phyloP scores from a whole-genome alignment of 345 rosid species.

The Raphanus raphanistrum region DNA sequence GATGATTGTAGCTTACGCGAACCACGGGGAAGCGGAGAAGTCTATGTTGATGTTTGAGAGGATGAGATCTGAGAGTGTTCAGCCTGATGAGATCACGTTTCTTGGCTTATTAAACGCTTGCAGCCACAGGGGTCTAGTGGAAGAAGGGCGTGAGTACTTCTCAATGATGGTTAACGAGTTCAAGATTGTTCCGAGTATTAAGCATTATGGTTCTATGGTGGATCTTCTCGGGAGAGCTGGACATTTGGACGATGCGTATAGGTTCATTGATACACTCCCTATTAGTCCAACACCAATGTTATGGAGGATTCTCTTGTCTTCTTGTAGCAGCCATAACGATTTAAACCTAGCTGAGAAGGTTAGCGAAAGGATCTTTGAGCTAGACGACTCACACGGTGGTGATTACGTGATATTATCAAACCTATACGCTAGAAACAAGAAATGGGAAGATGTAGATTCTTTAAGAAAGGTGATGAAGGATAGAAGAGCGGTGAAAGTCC shows the following conservation, averaged over 20 bases:
- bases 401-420: constrained; percentile 81
- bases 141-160: constrained; percentile 62
- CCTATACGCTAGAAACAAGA: constrained; percentile 63
- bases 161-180: constrained; percentile 50
- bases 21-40: constrained; percentile 67
- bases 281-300: constrained; percentile 59
- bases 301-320: constrained; percentile 77
- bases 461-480: constrained; percentile 61
- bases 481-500: constrained; percentile 64
- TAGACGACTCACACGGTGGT: constrained; percentile 78
- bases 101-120: constrained; percentile 77
- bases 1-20: constrained; percentile 81
- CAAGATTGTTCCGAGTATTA: constrained; percentile 53
- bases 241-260: constrained; percentile 55
- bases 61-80: constrained; percentile 50
- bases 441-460: constrained; percentile 69
- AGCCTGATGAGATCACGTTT: constrained; percentile 75
- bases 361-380: constrained; percentile 53
- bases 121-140: constrained; percentile 78
- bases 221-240: constrained; percentile 90
- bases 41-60: constrained; percentile 61
- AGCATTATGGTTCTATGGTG: constrained; percentile 91
- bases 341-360: constrained; percentile 57
- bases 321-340: constrained; percentile 69
- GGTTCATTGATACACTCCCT: constrained; percentile 61